These are phyloP conservation scores for Amniculicola lignicola DNA, from an alignment of 495 filamentous ascomycete species.

Conservation along the genomic window DNA sequence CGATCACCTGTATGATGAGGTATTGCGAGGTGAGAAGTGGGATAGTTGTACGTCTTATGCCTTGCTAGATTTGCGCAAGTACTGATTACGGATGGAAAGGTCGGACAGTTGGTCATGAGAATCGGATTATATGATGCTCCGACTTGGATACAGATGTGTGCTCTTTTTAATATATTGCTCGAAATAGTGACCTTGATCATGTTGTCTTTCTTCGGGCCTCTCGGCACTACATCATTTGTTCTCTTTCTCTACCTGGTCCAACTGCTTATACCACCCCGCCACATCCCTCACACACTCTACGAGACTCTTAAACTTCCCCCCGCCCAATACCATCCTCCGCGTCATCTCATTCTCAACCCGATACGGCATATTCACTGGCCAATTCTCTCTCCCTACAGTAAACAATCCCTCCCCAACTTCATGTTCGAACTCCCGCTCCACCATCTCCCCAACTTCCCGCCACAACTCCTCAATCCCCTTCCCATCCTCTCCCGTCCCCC, in stretches of 20 bases:
- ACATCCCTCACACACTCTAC: slow-evolving; percentile 24
- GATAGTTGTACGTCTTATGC: too few relatives aligned
- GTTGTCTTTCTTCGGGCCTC: too few relatives aligned
- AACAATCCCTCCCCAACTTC: slow-evolving; percentile 8
- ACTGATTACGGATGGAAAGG: too few relatives aligned
- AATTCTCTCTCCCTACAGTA: slow-evolving; percentile 9
- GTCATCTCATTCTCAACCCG: slow-evolving; percentile 13
- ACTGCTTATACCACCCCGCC: slow-evolving; percentile 12
- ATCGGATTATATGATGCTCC: too few relatives aligned
- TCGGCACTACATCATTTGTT: too few relatives aligned
- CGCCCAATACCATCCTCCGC: slow-evolving; percentile 14
- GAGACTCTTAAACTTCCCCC: slow-evolving; percentile 1
- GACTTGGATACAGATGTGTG: too few relatives aligned
- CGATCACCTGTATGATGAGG: too few relatives aligned
- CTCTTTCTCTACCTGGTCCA: not conserved
- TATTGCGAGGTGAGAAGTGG: too few relatives aligned
- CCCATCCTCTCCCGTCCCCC: slow-evolving; percentile 1
- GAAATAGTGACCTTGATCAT: too few relatives aligned
- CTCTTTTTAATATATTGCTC: too few relatives aligned
- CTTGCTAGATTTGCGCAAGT: too few relatives aligned
- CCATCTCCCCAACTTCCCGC: slow-evolving; percentile 4
- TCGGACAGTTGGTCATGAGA: too few relatives aligned
- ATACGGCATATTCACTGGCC: slow-evolving; percentile 21
- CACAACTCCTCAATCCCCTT: slow-evolving; percentile 7
- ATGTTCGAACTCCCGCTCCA: slow-evolving; percentile 4